These are phyloP conservation scores for Phytophthora rubi DNA, from an alignment of 352 stramenopile genomes.

Conservation along the genomic window DNA sequence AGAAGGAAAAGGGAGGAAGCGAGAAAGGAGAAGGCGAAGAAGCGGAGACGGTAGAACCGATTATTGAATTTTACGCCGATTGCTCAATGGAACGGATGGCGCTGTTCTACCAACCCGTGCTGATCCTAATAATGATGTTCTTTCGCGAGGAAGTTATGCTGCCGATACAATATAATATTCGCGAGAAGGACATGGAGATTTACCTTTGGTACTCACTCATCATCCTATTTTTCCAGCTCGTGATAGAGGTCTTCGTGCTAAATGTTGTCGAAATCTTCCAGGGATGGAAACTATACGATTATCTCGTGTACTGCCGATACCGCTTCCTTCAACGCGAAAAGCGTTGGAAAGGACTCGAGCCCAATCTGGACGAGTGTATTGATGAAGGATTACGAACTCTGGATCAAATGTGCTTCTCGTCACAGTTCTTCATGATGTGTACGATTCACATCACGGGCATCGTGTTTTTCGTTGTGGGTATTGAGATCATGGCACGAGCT, in stretches of 20 bases:
- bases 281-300: slow-evolving; percentile 98
- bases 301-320: slow-evolving; percentile 96
- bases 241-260: slow-evolving; percentile 95
- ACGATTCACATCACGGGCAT: slow-evolving; percentile 94
- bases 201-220: slow-evolving; percentile 96
- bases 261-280: slow-evolving; percentile 97
- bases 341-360: slow-evolving; percentile 97
- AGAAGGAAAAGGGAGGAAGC: slow-evolving; percentile 53
- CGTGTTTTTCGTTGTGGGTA: slow-evolving; percentile 94
- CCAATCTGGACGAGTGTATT: slow-evolving; percentile 97
- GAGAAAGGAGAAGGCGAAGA: slow-evolving; percentile 51
- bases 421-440: slow-evolving; percentile 98
- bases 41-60: slow-evolving; percentile 95
- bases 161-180: slow-evolving; percentile 95
- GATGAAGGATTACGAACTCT: slow-evolving; percentile 95
- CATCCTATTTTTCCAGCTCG: slow-evolving; percentile 95
- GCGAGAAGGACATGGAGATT: slow-evolving; percentile 98
- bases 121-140: slow-evolving; percentile 96
- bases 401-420: slow-evolving; percentile 98
- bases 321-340: slow-evolving; percentile 96
- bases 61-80: slow-evolving; percentile 94
- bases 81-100: slow-evolving; percentile 93
- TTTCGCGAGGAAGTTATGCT: slow-evolving; percentile 95
- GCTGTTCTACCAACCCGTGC: slow-evolving; percentile 94
- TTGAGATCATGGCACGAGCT: slow-evolving; percentile 96